phyloP scores from a whole-genome alignment of 129 eudicot species.

The Kitagawia praeruptora region DNA sequence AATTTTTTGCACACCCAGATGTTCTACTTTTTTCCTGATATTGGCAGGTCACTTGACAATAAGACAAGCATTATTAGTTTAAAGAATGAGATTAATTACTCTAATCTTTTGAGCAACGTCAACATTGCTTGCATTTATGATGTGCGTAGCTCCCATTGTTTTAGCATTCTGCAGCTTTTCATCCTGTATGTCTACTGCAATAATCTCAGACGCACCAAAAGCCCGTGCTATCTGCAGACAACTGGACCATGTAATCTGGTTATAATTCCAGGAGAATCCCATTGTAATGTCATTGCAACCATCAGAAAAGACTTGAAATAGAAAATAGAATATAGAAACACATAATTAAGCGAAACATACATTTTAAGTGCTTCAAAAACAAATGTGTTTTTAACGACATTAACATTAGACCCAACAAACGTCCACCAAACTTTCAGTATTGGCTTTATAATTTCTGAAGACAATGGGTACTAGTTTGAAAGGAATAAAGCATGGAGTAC shows the following conservation, averaged over 20 bases:
- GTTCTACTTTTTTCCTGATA: not conserved
- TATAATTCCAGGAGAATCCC: not conserved
- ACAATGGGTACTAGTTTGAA: not conserved
- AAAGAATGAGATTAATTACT: constrained; percentile 24
- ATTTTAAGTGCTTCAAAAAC: not conserved
- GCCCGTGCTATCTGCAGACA: constrained; percentile 98
- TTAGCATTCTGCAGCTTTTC: constrained; percentile 85
- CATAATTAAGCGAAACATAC: not conserved
- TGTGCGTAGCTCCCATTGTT: constrained; percentile 80
- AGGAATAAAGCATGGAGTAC: not conserved
- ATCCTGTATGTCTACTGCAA: constrained; percentile 93
- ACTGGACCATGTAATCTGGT: constrained; percentile 39
- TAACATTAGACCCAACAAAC: not conserved
- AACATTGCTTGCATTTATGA: constrained; percentile 63
- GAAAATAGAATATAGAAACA: not conserved
- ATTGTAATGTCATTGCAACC: not conserved
- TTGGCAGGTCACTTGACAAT: not conserved
- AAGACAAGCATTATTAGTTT: not conserved
- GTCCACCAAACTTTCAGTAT: not conserved
- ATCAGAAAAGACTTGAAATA: not conserved
- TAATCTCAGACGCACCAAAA: constrained; percentile 90
- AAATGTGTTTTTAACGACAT: not conserved
- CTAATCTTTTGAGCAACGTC: constrained; percentile 74
- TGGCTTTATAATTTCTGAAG: not conserved
- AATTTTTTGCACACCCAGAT: not conserved